phyloP scores from a whole-genome alignment of 2,329 filamentous ascomycete genomes.

The Ophiostoma australiae region DNA sequence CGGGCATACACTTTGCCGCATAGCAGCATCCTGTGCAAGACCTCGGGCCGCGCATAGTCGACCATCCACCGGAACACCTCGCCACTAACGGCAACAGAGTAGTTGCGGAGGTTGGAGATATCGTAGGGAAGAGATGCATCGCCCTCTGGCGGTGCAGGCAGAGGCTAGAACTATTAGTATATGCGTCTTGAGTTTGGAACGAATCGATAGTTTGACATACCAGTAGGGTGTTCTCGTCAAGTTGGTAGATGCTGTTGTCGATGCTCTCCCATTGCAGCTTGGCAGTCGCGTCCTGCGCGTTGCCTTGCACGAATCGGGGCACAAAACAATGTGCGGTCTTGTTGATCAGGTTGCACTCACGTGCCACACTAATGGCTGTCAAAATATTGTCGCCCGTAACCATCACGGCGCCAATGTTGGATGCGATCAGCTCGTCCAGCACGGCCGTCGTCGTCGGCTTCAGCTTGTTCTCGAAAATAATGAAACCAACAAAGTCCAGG shows the following conservation, averaged over 20 bases:
- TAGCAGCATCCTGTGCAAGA: constrained; percentile 80
- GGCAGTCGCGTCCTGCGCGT: constrained; percentile 67
- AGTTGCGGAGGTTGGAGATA: constrained; percentile 74
- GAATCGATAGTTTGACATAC: constrained; percentile 15
- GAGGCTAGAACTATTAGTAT: not conserved
- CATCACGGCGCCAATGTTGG: constrained; percentile 88
- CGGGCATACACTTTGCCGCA: constrained; percentile 89
- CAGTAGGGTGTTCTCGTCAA: constrained; percentile 73
- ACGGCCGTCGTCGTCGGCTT: constrained; percentile 81
- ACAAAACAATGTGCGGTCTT: constrained; percentile 84
- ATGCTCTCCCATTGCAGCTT: constrained; percentile 87
- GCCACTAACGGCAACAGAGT: constrained; percentile 81
- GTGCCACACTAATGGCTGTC: constrained; percentile 90
- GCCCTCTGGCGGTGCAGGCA: not conserved
- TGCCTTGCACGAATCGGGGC: constrained; percentile 76
- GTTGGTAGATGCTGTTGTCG: constrained; percentile 71
- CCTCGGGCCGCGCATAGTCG: constrained; percentile 77
- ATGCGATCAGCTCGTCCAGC: constrained; percentile 73
- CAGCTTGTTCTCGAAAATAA: constrained; percentile 97
- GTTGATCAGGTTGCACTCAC: constrained; percentile 81
- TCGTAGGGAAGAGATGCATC: constrained; percentile 63
- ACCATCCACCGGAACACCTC: constrained; percentile 97
- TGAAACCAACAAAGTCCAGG: constrained; percentile 89
- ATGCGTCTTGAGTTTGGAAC: constrained; percentile 47
- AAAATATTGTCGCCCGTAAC: constrained; percentile 97